Base-by-base conservation (phyloP, 2,329 filamentous ascomycete genomes). In the Orbilia javanica region DNA sequence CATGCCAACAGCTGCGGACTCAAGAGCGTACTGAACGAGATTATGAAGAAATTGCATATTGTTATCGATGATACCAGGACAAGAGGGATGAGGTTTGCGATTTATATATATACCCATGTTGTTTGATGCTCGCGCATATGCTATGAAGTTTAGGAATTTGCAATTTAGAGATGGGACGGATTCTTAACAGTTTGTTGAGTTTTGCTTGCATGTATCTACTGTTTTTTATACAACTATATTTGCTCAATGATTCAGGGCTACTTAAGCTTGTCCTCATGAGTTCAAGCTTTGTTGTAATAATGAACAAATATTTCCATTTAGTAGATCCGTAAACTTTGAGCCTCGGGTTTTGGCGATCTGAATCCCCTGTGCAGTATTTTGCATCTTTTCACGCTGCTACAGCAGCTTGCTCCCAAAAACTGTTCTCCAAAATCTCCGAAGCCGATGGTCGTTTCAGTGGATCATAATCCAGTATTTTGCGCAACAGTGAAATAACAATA, bases 391-490 rank as follows among this genome's bases (percentile, higher is more conserved):
- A n/a, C n/a, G n/a, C n/a, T n/a, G n/a, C n/a, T n/a, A n/a, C n/a
- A n/a, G n/a, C n/a, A n/a, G n/a, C n/a, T n/a, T n/a, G n/a, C n/a
- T 25, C 55, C 68, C 64, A 66, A 29, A 53, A 66, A 36, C 29
- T 34, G 27, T 53, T 66, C 53, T 42, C 27, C 31, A 66, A 42
- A 66, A 66, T 66, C 29, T 66, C 63, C 63, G 42, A 36, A 11
- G 63, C 63, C 4, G 46, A 66, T 53, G 63, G 62, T 27, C 62
- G 42, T 65, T 65, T 52, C 62, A 50, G 13, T 65, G 62, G 62
- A 11, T 65, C 44, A 15, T 65, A 65, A 44, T 65, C 25, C 62
- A 52, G n/a, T 4, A 65, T 65, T 52, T 65, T 18, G 44, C 44
- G 62, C 36, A 65, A 20, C 27, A 65, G 44, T 34, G 62, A 65